Evolutionary conservation across 306 rosid genomes (phyloP).

Genomic region (Luffa aegyptiaca): DNA sequence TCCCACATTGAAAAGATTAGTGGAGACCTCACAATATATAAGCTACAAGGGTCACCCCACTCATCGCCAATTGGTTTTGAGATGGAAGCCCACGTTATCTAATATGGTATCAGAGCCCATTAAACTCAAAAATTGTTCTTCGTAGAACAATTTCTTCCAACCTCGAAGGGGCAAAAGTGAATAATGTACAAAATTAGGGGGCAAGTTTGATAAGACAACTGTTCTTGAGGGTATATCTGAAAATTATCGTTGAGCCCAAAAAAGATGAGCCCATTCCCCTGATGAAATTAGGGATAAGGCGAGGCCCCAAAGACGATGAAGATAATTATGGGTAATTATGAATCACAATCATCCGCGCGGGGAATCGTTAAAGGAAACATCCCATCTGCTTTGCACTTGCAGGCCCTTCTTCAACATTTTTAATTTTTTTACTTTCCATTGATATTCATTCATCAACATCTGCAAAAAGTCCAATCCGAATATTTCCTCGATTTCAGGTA

Average conservation of each 20-base stretch:
- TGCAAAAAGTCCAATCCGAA: not conserved
- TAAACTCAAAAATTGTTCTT: too few species aligned
- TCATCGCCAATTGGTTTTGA: too few species aligned
- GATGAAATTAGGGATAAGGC: not conserved
- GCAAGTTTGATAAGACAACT: not conserved
- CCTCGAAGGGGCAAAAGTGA: not conserved
- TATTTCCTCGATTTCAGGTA: conserved; percentile 10
- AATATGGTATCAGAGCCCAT: too few species aligned
- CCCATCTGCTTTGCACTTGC: not conserved
- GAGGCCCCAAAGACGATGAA: not conserved
- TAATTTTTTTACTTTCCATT: not conserved
- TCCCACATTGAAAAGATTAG: too few species aligned
- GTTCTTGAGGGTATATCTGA: not conserved
- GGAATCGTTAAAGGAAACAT: not conserved
- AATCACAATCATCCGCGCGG: not conserved
- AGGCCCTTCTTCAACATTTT: not conserved
- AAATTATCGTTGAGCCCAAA: not conserved
- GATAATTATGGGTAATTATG: not conserved
- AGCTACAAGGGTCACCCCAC: too few species aligned
- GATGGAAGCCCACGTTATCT: too few species aligned
- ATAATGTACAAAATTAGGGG: not conserved
- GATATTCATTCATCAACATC: not conserved
- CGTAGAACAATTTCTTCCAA: too few species aligned
- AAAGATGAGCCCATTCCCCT: too few species aligned
- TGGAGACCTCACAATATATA: too few species aligned